Conservation (phyloP, 2,329 filamentous ascomycete species). For the Myriosclerotinia duriaeana region DNA sequence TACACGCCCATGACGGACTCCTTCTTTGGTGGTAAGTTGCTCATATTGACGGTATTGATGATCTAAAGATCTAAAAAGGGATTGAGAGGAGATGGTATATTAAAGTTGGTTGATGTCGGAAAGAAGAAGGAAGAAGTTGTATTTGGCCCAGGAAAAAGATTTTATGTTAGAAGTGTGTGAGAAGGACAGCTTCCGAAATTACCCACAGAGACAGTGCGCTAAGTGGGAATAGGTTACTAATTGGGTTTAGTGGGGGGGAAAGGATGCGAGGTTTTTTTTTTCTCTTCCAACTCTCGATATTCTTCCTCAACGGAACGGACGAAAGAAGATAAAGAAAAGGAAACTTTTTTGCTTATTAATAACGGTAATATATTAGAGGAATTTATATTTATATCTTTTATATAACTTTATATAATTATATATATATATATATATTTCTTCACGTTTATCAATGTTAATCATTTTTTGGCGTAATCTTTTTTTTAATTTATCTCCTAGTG, state of each 20-base stretch:
- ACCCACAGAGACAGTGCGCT: constrained; percentile 21
- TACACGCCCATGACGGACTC: constrained; percentile 66
- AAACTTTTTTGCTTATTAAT: too few species aligned
- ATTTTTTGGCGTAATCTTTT: too few species aligned
- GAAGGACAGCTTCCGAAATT: constrained; percentile 27
- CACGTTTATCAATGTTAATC: too few species aligned
- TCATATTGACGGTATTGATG: constrained; percentile 36
- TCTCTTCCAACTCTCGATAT: too few species aligned
- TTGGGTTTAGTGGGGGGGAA: background rate
- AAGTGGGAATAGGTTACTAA: background rate
- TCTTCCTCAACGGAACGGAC: too few species aligned
- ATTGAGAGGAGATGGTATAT: constrained; percentile 60
- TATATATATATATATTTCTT: too few species aligned
- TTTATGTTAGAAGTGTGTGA: constrained; percentile 31
- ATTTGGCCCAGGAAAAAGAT: constrained; percentile 28
- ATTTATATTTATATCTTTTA: too few species aligned
- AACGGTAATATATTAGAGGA: too few species aligned
- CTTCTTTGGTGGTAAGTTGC: constrained; percentile 56
- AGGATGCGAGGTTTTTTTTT: too few species aligned
- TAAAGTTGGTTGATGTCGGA: constrained; percentile 30
- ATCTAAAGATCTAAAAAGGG: constrained; percentile 49
- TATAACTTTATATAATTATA: too few species aligned
- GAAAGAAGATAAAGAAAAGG: too few species aligned
- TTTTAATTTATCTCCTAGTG: too few species aligned
- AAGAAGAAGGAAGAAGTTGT: constrained; percentile 30